A percentile compares a stretch with the other conserved stretches of the same genome.
Evolutionary conservation across 805 yeast genomes (phyloP).

Genomic region (Starmerella tilneyi): DNA sequence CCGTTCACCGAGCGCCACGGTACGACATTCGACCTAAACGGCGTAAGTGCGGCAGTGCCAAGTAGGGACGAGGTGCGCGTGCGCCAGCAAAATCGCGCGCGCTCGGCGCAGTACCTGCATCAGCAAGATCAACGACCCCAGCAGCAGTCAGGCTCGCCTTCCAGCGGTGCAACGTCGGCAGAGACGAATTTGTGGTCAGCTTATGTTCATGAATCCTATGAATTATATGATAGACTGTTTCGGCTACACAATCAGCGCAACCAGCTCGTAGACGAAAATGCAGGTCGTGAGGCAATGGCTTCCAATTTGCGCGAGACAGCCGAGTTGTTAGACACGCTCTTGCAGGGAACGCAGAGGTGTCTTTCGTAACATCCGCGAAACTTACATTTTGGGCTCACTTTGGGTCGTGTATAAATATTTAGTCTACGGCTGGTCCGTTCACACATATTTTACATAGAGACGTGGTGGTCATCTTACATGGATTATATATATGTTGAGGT

Average conservation of each 20-base stretch:
- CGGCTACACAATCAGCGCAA: constrained; percentile 4
- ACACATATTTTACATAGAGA: too few relatives aligned
- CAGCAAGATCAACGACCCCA: not conserved
- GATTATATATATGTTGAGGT: too few relatives aligned
- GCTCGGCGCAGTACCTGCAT: not conserved
- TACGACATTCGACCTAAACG: constrained; percentile 9
- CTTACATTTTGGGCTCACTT: too few relatives aligned
- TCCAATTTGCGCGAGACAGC: not conserved
- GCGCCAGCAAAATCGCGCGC: constrained; percentile 11
- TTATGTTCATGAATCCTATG: not conserved
- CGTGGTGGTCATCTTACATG: too few relatives aligned
- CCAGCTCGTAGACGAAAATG: not conserved
- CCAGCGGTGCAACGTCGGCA: not conserved
- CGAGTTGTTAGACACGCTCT: not conserved
- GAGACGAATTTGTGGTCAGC: not conserved
- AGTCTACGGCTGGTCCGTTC: too few relatives aligned
- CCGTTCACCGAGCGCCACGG: constrained; percentile 22
- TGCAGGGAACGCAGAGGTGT: not conserved
- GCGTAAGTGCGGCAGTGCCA: constrained; percentile 8
- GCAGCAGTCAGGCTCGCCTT: not conserved
- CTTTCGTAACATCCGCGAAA: not conserved
- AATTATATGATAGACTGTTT: not conserved
- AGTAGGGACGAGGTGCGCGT: not conserved
- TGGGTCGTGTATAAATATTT: too few relatives aligned
- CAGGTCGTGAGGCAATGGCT: not conserved